These are phyloP conservation scores for Rosa rugosa DNA, from an alignment of 306 rosid genomes.

Conservation along the genomic window DNA sequence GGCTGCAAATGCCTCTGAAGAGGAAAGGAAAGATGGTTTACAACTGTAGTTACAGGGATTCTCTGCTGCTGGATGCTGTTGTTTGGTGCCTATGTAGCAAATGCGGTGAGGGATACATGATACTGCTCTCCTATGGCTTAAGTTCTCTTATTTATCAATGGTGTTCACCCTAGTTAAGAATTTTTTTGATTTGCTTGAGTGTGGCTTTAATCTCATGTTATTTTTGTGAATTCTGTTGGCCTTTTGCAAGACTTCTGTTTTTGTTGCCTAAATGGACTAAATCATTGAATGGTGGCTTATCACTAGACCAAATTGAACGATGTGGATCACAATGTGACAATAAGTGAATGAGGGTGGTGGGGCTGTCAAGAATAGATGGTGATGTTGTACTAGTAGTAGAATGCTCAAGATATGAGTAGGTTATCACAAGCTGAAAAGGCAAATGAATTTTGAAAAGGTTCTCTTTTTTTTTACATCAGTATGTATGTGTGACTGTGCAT, in stretches of 20 bases:
- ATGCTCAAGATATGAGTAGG: background rate
- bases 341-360: background rate
- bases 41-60: conserved; percentile 53
- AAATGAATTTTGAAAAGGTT: too few species aligned
- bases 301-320: background rate
- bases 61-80: conserved; percentile 58
- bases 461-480: too few species aligned
- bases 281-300: conserved; percentile 3
- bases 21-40: conserved; percentile 50
- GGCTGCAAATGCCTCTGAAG: conserved; percentile 44
- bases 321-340: background rate
- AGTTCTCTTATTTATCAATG: conserved; percentile 30
- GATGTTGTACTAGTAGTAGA: background rate
- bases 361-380: background rate
- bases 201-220: background rate
- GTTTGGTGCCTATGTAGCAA: conserved; percentile 47
- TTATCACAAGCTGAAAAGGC: background rate
- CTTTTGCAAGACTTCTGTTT: background rate
- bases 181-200: background rate
- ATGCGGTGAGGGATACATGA: conserved; percentile 49
- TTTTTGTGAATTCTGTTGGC: background rate
- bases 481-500: background rate
- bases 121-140: conserved; percentile 41
- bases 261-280: background rate
- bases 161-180: background rate